Evolutionary conservation across 768 basidiomycete genomes (phyloP), one percentile per base, ranked within the genome.

Genomic region (Pleurotus giganteus): DNA sequence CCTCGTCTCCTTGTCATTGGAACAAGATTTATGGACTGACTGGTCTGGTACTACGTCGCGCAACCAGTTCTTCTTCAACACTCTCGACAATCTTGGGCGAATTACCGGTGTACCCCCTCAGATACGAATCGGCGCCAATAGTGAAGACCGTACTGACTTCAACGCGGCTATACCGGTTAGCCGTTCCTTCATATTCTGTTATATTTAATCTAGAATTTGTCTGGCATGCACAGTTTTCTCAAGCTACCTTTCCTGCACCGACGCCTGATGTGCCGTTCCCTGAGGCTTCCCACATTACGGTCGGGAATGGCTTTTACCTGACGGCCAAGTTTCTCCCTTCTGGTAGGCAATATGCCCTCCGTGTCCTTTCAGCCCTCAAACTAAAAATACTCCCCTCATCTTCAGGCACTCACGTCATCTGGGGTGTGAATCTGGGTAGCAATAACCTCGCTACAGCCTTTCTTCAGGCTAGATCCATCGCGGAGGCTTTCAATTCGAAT

Each of bases 21-120:
- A 88, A 61, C 81, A 85, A 65, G 86, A 89, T 59, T 72, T 82
- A 28, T 88, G 85, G 85, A 71, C 74, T 8, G 86, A 87, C 57
- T 89, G 87, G 86, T 69, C 69, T 9, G 86, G 88, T 1, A 69
- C 68, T 12, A 74, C 72, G 4, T 67, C 74, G 2, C 72, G 70
- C 29, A 88, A 89, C 61, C 55, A 75, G 15, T 88, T 87, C 67
- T 80, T 84, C 57, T 75, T 74, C 70, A 86, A 83, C 55, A 76
- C 79, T 3, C 72, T 89, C 47, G 70, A 79, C 50, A 86, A 86
- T 65, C 63, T 86, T 54, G 79, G 72, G 23, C 60, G 66, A 31
- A 70, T 85, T 26, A 78, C 83, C 4, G 80, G 84, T 1, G 61
- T 66, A 15, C 74, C 81, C 1, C 80, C 86, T 9, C 77, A 73